phyloP scores from a whole-genome alignment of 495 filamentous ascomycete genomes.

The Hyaloscypha hepaticicola region DNA sequence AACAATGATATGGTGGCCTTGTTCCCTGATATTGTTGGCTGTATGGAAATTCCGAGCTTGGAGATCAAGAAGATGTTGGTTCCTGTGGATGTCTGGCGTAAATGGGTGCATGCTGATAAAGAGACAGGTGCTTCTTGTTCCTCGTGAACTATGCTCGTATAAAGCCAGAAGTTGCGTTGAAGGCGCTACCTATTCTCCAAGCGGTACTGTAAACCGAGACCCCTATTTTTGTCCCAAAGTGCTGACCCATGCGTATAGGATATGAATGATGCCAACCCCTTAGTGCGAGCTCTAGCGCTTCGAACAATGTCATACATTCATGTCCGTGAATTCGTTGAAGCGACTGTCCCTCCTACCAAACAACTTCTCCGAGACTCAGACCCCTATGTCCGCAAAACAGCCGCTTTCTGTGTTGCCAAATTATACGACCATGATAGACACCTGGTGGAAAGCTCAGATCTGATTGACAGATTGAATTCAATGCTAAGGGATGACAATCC shows the following conservation, averaged over 20 bases:
- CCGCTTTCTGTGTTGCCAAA: conserved; percentile 95
- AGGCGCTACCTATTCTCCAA: conserved; percentile 84
- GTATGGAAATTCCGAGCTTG: conserved; percentile 89
- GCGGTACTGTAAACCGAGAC: conserved; percentile 53
- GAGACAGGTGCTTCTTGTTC: conserved; percentile 88
- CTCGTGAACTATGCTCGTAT: conserved; percentile 94
- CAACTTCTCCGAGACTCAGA: conserved; percentile 81
- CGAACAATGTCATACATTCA: conserved; percentile 98
- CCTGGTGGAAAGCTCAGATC: conserved; percentile 83
- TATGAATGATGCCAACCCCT: conserved; percentile 89
- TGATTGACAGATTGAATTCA: conserved; percentile 88
- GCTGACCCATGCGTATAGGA: conserved; percentile 54
- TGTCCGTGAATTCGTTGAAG: conserved; percentile 92
- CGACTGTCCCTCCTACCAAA: conserved; percentile 81
- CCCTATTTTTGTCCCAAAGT: background rate
- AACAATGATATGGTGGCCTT: conserved; percentile 99
- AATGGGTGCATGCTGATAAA: conserved; percentile 32
- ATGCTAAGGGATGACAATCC: conserved; percentile 95
- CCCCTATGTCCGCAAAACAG: conserved; percentile 97
- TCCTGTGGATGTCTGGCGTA: background rate
- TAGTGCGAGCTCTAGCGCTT: conserved; percentile 89
- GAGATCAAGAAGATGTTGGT: conserved; percentile 99
- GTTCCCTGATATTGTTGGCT: conserved; percentile 91
- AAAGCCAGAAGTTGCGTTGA: conserved; percentile 92
- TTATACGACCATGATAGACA: conserved; percentile 93